Evolutionary conservation across 805 yeast species (phyloP).

Genomic region (Tetrapisispora nanseiensis): DNA sequence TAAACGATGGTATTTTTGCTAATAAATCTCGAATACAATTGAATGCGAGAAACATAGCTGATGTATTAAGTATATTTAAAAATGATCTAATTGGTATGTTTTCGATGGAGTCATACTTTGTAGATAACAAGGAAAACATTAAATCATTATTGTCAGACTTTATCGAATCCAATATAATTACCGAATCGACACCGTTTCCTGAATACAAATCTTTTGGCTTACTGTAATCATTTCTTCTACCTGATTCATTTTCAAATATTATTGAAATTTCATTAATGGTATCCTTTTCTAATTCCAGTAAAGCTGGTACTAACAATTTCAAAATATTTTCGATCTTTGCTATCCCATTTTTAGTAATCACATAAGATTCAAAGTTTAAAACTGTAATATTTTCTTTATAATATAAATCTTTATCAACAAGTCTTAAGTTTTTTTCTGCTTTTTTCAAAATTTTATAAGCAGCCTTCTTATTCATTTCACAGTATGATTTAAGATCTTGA

Average conservation of each 20-base stretch:
- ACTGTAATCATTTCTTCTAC: not conserved
- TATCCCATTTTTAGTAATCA: conserved; percentile 28
- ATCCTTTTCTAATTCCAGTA: conserved; percentile 36
- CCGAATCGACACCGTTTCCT: not conserved
- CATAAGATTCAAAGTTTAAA: conserved; percentile 66
- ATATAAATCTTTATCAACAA: conserved; percentile 42
- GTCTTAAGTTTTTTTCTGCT: conserved; percentile 71
- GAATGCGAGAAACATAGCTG: conserved; percentile 47
- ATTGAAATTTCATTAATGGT: conserved; percentile 41
- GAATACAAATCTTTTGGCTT: not conserved
- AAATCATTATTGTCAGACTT: conserved; percentile 36
- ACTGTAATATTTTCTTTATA: conserved; percentile 43
- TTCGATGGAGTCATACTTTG: conserved; percentile 11
- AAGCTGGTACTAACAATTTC: conserved; percentile 31
- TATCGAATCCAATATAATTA: conserved; percentile 16
- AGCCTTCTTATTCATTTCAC: conserved; percentile 85
- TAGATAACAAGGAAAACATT: conserved; percentile 34
- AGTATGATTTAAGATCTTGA: conserved; percentile 86
- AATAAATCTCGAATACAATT: conserved; percentile 51
- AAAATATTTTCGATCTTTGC: not conserved
- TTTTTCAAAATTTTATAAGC: conserved; percentile 82
- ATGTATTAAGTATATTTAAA: conserved; percentile 53
- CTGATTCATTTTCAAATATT: conserved; percentile 36
- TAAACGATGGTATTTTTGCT: conserved; percentile 39
- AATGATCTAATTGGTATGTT: conserved; percentile 41